Conservation (phyloP, 176 grass and related monocot genomes). For the Secale cereale region DNA sequence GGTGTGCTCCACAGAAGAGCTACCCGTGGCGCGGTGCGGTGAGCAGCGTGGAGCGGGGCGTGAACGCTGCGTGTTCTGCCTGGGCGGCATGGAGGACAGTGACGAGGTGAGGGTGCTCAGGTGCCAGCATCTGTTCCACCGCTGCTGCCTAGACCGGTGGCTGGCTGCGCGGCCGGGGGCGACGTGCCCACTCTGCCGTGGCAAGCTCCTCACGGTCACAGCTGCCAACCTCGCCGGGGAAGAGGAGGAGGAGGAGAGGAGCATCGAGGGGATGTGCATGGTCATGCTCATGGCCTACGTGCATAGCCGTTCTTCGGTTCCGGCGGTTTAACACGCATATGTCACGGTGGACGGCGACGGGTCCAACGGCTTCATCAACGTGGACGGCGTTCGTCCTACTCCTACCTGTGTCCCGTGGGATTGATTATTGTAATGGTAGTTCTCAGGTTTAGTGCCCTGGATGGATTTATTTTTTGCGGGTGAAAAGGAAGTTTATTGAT, state of each 20-base stretch:
- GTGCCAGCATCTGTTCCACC: constrained; percentile 49
- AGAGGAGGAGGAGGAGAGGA: neutral
- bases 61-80: constrained; percentile 32
- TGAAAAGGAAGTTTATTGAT: no score
- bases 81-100: constrained; percentile 29
- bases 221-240: neutral
- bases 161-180: neutral
- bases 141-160: constrained; percentile 43
- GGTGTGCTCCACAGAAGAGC: neutral
- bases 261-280: neutral
- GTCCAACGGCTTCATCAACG: neutral
- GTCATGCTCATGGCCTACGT: neutral
- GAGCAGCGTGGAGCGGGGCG: neutral
- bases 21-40: neutral
- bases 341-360: neutral
- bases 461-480: no score
- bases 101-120: constrained; percentile 44
- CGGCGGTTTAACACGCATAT: neutral
- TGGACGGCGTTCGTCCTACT: neutral
- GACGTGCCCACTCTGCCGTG: constrained; percentile 23
- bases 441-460: neutral
- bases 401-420: neutral
- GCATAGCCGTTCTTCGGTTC: neutral
- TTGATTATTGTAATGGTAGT: neutral
- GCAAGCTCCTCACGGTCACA: neutral